Evolutionary conservation across 2,329 filamentous ascomycete genomes (phyloP).

Genomic region (Harringtonia lauricola): DNA sequence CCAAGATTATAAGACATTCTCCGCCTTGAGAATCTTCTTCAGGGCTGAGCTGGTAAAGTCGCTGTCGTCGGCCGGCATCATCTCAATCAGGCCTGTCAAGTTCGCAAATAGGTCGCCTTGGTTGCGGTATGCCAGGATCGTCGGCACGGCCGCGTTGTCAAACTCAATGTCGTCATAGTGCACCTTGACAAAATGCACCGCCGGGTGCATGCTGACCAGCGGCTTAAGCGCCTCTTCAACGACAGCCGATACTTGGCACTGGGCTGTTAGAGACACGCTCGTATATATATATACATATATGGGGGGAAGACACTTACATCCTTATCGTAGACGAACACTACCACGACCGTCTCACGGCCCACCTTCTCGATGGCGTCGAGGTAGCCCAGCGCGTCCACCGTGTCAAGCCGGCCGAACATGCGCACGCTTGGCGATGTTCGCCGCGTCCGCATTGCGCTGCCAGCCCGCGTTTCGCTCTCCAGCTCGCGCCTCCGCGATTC

Average conservation of each 20-base stretch:
- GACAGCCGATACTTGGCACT: constrained; percentile 70
- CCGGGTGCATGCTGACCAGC: constrained; percentile 59
- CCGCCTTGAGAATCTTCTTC: constrained; percentile 38
- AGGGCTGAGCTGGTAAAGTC: constrained; percentile 47
- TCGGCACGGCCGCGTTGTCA: constrained; percentile 77
- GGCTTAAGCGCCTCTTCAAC: constrained; percentile 70
- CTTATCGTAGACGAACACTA: constrained; percentile 88
- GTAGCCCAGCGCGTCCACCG: constrained; percentile 83
- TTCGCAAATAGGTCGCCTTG: constrained; percentile 85
- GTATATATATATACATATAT: too few relatives aligned
- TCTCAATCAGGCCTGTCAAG: constrained; percentile 74
- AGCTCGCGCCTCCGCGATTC: constrained; percentile 70
- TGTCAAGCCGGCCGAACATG: constrained; percentile 67
- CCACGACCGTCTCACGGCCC: constrained; percentile 66
- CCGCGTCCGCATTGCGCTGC: constrained; percentile 39
- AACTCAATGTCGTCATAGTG: constrained; percentile 91
- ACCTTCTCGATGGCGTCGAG: constrained; percentile 95
- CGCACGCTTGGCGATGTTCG: constrained; percentile 67
- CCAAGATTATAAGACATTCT: constrained; percentile 43
- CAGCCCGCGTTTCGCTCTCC: constrained; percentile 42
- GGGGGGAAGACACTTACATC: too few relatives aligned
- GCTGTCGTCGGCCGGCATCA: constrained; percentile 64
- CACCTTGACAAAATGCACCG: constrained; percentile 80
- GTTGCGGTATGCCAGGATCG: constrained; percentile 77
- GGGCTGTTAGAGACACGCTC: too few relatives aligned